phyloP scores from a whole-genome alignment of 257 asterid species.

The Nicotiana otophora region DNA sequence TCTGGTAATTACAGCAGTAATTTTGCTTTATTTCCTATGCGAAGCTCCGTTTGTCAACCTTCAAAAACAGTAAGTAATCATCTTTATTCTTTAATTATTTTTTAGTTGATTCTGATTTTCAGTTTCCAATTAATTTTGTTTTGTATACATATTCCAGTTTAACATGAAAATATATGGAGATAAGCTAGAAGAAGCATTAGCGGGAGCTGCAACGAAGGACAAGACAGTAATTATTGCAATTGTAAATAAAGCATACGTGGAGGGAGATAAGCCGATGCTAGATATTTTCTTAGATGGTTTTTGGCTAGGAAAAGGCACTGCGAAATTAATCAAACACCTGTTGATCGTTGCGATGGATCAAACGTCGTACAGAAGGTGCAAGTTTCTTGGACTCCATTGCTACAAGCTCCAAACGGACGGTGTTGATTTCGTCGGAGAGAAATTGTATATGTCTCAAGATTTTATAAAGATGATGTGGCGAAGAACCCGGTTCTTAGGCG shows the following conservation, averaged over 20 bases:
- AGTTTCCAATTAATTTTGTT: background rate
- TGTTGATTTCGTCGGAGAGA: constrained; percentile 34
- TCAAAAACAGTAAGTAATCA: background rate
- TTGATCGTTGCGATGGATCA: constrained; percentile 46
- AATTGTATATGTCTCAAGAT: constrained; percentile 35
- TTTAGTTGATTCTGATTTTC: background rate
- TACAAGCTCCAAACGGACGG: constrained; percentile 40
- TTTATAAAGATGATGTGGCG: constrained; percentile 53
- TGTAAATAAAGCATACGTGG: constrained; percentile 42
- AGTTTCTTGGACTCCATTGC: constrained; percentile 32
- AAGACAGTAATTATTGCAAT: constrained; percentile 40
- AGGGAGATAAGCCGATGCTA: constrained; percentile 43
- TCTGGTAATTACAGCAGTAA: background rate
- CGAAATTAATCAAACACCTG: constrained; percentile 19
- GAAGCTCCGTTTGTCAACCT: background rate
- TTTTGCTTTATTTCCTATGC: background rate
- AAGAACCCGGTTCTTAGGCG: constrained; percentile 32
- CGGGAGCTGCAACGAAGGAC: constrained; percentile 21
- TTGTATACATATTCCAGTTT: background rate
- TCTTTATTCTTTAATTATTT: background rate
- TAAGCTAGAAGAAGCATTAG: constrained; percentile 28
- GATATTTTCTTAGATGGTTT: constrained; percentile 50
- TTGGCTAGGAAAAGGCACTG: constrained; percentile 43
- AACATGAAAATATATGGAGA: constrained; percentile 7
- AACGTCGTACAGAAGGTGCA: constrained; percentile 38